A percentile compares a stretch with the other conserved stretches of the same genome.
phyloP scores from a whole-genome alignment of 2,329 filamentous ascomycete species.

The Dichotomopilus funicola region DNA sequence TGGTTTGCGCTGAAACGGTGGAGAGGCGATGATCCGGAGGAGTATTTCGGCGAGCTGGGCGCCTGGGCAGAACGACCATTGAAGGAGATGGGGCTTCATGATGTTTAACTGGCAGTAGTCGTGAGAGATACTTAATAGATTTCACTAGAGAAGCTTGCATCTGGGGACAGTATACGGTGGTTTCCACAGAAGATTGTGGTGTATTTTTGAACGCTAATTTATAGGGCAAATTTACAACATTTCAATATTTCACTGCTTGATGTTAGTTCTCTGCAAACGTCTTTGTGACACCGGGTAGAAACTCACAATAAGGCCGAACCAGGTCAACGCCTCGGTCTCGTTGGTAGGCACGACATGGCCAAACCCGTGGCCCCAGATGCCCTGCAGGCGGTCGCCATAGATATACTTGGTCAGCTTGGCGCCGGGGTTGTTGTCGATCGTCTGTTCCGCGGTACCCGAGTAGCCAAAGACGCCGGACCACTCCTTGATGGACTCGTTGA shows the following conservation, averaged over 20 bases:
- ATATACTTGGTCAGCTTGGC: not conserved
- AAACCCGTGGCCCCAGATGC: not conserved
- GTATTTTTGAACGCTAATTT: not conserved
- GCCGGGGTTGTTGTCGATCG: not conserved
- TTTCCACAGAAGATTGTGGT: not conserved
- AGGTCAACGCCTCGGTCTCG: not conserved
- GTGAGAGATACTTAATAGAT: not conserved
- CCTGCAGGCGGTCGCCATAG: not conserved
- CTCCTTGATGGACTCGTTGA: not conserved
- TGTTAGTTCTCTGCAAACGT: not conserved
- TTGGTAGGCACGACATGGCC: not conserved
- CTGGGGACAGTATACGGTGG: not conserved
- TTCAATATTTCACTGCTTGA: not conserved
- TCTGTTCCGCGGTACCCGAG: not conserved
- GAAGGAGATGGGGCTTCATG: too few relatives aligned
- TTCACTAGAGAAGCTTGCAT: not conserved
- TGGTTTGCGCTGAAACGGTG: too few relatives aligned
- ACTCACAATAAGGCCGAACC: not conserved
- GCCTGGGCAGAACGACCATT: too few relatives aligned
- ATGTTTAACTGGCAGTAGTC: not conserved
- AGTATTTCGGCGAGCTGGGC: too few relatives aligned
- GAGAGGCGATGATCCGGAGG: too few relatives aligned
- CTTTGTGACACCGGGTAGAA: not conserved
- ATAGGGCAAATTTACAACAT: too few relatives aligned
- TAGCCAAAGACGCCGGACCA: conserved; percentile 2